Conservation (phyloP, 2,329 filamentous ascomycete genomes). For the Trichoderma simmonsii region DNA sequence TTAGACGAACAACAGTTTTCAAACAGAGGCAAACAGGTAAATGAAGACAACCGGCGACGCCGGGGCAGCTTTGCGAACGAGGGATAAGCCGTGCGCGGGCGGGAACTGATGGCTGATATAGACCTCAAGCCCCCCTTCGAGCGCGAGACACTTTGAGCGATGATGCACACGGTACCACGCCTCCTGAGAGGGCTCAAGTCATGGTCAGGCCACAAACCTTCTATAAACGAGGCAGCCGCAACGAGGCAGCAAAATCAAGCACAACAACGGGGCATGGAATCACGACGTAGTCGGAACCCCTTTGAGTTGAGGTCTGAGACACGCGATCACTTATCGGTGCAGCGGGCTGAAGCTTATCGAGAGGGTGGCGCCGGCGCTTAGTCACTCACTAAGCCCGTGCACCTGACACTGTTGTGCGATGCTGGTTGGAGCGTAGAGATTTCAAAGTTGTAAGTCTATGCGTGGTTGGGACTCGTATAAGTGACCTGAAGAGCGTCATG, state of each 20-base stretch:
- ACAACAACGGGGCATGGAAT: conserved; percentile 13
- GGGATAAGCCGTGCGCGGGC: background rate
- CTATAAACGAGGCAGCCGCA: background rate
- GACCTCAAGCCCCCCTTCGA: conserved; percentile 2
- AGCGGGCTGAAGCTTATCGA: conserved; percentile 19
- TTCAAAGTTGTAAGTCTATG: background rate
- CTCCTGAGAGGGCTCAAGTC: conserved; percentile 16
- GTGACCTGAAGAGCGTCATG: background rate
- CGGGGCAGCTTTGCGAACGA: background rate
- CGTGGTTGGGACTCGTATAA: background rate
- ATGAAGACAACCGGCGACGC: background rate
- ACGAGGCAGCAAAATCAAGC: background rate
- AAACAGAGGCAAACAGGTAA: background rate
- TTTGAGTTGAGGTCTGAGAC: conserved; percentile 20
- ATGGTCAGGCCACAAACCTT: conserved; percentile 8
- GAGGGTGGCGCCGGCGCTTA: conserved; percentile 8
- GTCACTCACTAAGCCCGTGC: background rate
- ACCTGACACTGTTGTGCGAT: background rate
- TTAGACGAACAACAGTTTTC: background rate
- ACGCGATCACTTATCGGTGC: conserved; percentile 21
- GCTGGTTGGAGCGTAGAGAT: background rate
- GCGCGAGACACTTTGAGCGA: conserved; percentile 15
- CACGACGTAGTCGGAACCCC: background rate
- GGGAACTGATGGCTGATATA: conserved; percentile 5
- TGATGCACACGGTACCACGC: conserved; percentile 15